These are phyloP conservation scores for Xerophyta viscosa DNA, from an alignment of 106 monocot genomes.

Conservation along the genomic window DNA sequence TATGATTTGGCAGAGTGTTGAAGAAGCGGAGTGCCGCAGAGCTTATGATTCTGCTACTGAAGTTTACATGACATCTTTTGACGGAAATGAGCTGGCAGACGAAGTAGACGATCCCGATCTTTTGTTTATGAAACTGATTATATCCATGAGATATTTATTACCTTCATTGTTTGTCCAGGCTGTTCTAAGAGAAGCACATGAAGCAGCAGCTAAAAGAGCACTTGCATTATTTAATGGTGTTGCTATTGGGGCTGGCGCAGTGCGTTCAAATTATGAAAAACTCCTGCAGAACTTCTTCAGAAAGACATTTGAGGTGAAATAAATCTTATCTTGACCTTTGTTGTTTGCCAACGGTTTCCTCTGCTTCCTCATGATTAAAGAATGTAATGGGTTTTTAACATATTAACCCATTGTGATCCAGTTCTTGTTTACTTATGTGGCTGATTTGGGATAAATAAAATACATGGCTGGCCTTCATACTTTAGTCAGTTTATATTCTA, in stretches of 20 bases:
- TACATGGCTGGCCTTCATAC: too few species aligned
- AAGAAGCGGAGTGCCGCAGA: conserved; percentile 91
- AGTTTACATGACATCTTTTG: conserved; percentile 68
- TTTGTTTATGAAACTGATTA: not conserved
- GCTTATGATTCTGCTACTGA: conserved; percentile 73
- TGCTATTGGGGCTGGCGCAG: conserved; percentile 78
- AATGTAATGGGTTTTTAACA: too few species aligned
- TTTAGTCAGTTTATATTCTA: too few species aligned
- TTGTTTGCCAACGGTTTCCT: conserved; percentile 11
- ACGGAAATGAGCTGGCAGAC: conserved; percentile 64
- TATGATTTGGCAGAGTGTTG: conserved; percentile 69
- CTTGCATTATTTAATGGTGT: conserved; percentile 51
- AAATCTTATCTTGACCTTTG: not conserved
- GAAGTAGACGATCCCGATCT: conserved; percentile 36
- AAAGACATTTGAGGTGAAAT: conserved; percentile 68
- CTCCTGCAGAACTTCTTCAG: conserved; percentile 64
- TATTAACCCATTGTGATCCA: too few species aligned
- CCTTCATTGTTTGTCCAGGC: conserved; percentile 27
- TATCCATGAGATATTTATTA: not conserved
- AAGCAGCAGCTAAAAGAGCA: conserved; percentile 65
- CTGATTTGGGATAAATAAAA: too few species aligned
- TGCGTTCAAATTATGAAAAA: conserved; percentile 74
- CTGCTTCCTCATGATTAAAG: too few species aligned
- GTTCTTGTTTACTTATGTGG: too few species aligned
- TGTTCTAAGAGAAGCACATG: conserved; percentile 72